Conservation (phyloP, 75 land plant species). For the Larix kaempferi region DNA sequence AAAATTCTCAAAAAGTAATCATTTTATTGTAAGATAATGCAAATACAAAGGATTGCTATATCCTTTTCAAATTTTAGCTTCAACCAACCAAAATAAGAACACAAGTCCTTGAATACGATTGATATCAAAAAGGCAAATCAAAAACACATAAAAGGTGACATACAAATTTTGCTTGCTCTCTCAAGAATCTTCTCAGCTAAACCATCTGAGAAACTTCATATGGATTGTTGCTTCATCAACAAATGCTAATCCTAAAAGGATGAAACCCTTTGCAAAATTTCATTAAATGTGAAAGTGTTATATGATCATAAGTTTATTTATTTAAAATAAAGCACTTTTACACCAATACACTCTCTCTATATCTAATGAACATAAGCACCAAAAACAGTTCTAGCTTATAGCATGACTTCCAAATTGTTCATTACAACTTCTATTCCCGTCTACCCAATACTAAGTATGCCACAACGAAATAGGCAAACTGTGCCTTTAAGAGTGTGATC, state of each 20-base stretch:
- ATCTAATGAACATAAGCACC: not conserved
- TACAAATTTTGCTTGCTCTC: not conserved
- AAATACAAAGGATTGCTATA: not conserved
- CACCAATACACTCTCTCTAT: not conserved
- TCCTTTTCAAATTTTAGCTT: not conserved
- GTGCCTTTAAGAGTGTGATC: not conserved
- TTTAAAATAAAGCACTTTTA: not conserved
- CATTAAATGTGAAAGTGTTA: not conserved
- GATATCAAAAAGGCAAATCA: not conserved
- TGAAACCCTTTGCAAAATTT: not conserved
- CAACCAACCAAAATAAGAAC: not conserved
- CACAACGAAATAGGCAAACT: not conserved
- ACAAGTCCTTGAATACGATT: not conserved
- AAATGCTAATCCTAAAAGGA: not conserved
- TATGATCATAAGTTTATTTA: too few species aligned
- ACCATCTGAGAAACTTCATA: not conserved
- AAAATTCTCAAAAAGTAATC: not conserved
- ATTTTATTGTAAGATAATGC: not conserved
- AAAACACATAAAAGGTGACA: not conserved
- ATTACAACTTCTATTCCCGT: not conserved
- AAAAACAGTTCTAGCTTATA: not conserved
- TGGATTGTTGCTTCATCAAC: not conserved
- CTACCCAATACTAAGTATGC: not conserved
- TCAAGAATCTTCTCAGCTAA: not conserved
- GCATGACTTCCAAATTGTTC: not conserved